Conservation (phyloP, 2,329 filamentous ascomycete genomes). For the Aspergillus alliaceus region DNA sequence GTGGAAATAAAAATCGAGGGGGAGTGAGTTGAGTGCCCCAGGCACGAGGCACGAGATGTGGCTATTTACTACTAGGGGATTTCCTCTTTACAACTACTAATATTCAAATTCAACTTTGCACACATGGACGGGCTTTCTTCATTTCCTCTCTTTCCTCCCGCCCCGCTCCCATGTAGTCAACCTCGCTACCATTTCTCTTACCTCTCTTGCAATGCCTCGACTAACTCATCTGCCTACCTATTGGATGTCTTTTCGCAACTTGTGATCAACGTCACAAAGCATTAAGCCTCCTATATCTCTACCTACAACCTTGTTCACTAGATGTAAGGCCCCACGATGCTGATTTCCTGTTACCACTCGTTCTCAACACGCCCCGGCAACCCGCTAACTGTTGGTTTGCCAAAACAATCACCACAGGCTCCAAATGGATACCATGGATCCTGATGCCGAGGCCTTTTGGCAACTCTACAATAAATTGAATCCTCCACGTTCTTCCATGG, state of each 20-base stretch:
- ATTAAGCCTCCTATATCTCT: background rate
- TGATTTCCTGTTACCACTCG: background rate
- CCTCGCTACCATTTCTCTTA: background rate
- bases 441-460: slow-evolving; percentile 1
- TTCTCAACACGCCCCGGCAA: background rate
- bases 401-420: background rate
- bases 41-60: background rate
- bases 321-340: background rate
- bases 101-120: background rate
- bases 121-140: background rate
- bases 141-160: background rate
- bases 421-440: background rate
- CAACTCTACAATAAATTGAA: background rate
- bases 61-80: background rate
- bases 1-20: slow-evolving; percentile 24
- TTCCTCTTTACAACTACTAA: background rate
- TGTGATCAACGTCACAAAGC: background rate
- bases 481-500: background rate
- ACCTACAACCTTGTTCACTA: background rate
- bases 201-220: background rate
- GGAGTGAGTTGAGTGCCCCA: slow-evolving; percentile 18
- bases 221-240: background rate
- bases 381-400: background rate
- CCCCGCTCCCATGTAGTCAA: background rate
- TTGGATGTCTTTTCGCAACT: background rate